Percentiles rank a stretch among this genome's conserved stretches.
Conservation (phyloP, 2,329 filamentous ascomycete species). For the Sarocladium strictum region DNA sequence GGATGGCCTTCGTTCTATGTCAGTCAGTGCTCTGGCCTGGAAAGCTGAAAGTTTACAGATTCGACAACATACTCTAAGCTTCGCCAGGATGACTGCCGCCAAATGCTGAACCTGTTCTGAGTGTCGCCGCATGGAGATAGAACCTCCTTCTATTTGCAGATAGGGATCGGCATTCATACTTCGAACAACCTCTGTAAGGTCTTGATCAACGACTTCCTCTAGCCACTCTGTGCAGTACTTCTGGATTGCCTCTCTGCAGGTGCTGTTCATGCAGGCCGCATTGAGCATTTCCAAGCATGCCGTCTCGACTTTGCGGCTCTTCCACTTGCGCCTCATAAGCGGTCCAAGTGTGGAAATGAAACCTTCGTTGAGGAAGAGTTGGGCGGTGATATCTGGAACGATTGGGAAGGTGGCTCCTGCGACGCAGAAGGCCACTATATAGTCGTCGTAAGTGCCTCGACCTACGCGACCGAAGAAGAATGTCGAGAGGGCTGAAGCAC, state of each 20-base stretch:
- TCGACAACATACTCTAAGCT: constrained; percentile 48
- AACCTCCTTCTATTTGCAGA: constrained; percentile 53
- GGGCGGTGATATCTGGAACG: constrained; percentile 65
- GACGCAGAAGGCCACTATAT: constrained; percentile 90
- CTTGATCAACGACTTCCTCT: constrained; percentile 72
- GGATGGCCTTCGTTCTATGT: constrained; percentile 49
- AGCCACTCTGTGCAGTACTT: constrained; percentile 86
- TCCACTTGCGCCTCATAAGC: constrained; percentile 73
- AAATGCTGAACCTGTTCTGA: constrained; percentile 56
- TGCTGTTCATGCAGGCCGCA: constrained; percentile 78
- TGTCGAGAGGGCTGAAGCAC: constrained; percentile 61
- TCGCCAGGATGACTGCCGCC: constrained; percentile 71
- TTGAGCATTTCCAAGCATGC: constrained; percentile 86
- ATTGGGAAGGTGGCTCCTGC: constrained; percentile 84
- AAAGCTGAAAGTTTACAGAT: not conserved
- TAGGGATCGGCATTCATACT: constrained; percentile 47
- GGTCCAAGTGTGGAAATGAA: constrained; percentile 74
- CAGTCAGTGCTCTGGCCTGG: constrained; percentile 32
- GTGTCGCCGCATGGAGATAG: constrained; percentile 55
- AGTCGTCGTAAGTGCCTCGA: constrained; percentile 76
- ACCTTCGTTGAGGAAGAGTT: constrained; percentile 81
- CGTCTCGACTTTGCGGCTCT: constrained; percentile 79
- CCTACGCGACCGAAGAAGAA: constrained; percentile 70
- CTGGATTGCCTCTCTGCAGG: constrained; percentile 75
- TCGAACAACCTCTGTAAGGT: constrained; percentile 49